A percentile compares a stretch with the other conserved stretches of the same genome.
Evolutionary conservation across 257 asterid species (phyloP).

Genomic region (Solanum lignicaule): DNA sequence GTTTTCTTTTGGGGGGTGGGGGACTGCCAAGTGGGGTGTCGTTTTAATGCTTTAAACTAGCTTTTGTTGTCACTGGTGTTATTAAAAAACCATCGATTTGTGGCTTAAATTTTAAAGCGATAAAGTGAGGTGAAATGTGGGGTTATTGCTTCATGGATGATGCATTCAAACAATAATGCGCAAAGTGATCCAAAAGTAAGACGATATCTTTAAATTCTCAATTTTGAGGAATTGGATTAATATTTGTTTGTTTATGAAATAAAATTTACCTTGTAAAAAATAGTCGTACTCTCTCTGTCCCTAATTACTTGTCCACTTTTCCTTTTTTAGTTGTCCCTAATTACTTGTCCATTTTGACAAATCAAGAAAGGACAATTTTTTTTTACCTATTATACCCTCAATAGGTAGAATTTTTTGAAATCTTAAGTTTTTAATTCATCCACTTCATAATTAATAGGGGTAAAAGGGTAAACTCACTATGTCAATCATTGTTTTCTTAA

Average conservation of each 20-base stretch:
- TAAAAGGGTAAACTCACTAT: no score
- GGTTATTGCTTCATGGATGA: background rate
- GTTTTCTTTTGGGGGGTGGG: background rate
- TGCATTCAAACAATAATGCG: background rate
- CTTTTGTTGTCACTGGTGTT: background rate
- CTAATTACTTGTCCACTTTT: no score
- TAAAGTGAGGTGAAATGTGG: background rate
- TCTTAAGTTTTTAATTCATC: no score
- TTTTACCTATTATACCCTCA: no score
- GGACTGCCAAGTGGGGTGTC: background rate
- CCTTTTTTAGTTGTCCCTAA: no score
- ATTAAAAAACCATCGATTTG: background rate
- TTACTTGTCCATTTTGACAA: no score
- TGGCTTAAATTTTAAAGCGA: background rate
- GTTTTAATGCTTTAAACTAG: background rate
- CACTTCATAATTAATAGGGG: no score
- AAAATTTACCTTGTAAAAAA: background rate
- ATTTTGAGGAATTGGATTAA: background rate
- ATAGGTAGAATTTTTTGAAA: no score
- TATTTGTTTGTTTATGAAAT: background rate
- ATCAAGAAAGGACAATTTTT: no score
- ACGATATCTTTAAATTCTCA: background rate
- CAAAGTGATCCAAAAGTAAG: background rate
- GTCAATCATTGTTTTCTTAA: no score
- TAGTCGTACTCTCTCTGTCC: background rate